Evolutionary conservation across 129 eudicot species (phyloP).

Genomic region (Flaveria bidentis): DNA sequence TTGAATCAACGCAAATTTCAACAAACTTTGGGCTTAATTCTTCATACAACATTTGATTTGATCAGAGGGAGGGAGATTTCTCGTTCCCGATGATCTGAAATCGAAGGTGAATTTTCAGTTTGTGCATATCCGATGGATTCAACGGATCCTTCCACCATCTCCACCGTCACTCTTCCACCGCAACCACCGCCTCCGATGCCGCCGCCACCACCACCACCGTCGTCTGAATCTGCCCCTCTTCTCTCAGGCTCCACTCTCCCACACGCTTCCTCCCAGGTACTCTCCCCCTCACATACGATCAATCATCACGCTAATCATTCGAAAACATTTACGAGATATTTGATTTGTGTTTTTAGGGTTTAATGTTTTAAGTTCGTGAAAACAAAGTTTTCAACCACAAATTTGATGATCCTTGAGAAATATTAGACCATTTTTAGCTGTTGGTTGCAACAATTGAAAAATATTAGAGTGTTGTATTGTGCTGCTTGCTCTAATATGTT

Average conservation of each 20-base stretch:
- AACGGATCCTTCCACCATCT: constrained; percentile 31
- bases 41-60: not conserved
- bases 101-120: not conserved
- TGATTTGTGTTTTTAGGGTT: not conserved
- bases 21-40: constrained; percentile 20
- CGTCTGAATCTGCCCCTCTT: constrained; percentile 25
- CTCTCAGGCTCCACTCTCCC: constrained; percentile 11
- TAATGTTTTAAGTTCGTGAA: not conserved
- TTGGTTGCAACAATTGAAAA: not conserved
- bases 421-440: not conserved
- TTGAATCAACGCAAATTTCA: constrained; percentile 24
- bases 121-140: constrained; percentile 30
- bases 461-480: not conserved
- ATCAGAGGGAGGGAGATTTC: constrained; percentile 6
- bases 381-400: constrained; percentile 3
- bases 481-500: constrained; percentile 16
- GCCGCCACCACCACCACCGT: constrained; percentile 21
- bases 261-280: constrained; percentile 5
- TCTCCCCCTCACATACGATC: not conserved
- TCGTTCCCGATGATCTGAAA: constrained; percentile 27
- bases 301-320: constrained; percentile 13
- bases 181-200: constrained; percentile 28
- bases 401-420: constrained; percentile 15
- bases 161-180: constrained; percentile 27
- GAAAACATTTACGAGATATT: not conserved